Evolutionary conservation across 2,329 filamentous ascomycete species (phyloP).

Genomic region (Neofusicoccum sp.): DNA sequence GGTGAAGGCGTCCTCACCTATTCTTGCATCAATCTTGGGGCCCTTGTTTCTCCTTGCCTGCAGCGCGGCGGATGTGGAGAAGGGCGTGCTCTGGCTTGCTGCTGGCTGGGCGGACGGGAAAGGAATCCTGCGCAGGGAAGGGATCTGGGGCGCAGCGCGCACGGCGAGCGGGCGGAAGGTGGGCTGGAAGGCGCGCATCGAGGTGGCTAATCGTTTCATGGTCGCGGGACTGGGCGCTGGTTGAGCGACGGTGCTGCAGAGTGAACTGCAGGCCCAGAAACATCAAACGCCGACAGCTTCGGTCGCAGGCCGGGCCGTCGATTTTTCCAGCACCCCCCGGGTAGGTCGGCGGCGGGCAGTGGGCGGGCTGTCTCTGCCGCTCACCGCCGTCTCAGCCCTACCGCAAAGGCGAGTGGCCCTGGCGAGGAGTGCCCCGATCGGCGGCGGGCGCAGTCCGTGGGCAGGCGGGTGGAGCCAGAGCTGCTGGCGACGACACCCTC

Average conservation of each 20-base stretch:
- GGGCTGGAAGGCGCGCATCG: slow-evolving; percentile 16
- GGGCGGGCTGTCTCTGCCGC: slow-evolving; percentile 1
- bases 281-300: neutral
- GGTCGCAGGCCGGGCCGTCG: slow-evolving; percentile 5
- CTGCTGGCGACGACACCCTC: slow-evolving; percentile 7
- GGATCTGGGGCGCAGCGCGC: neutral
- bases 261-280: neutral
- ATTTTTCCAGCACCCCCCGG: slow-evolving; percentile 11
- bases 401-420: neutral
- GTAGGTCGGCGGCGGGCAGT: neutral
- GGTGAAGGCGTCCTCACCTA: slow-evolving; percentile 22
- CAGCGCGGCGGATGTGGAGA: slow-evolving; percentile 18
- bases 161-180: slow-evolving; percentile 11
- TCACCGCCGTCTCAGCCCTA: slow-evolving; percentile 19
- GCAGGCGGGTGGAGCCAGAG: slow-evolving; percentile 13
- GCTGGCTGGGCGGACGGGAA: neutral
- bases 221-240: neutral
- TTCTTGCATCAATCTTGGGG: slow-evolving; percentile 16
- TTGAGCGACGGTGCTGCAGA: neutral
- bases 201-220: slow-evolving; percentile 12
- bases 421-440: slow-evolving; percentile 9
- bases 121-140: slow-evolving; percentile 1
- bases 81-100: slow-evolving; percentile 8
- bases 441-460: slow-evolving; percentile 7
- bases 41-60: slow-evolving; percentile 1